Conservation (phyloP, 352 stramenopile genomes). For the Phytophthora megakarya region DNA sequence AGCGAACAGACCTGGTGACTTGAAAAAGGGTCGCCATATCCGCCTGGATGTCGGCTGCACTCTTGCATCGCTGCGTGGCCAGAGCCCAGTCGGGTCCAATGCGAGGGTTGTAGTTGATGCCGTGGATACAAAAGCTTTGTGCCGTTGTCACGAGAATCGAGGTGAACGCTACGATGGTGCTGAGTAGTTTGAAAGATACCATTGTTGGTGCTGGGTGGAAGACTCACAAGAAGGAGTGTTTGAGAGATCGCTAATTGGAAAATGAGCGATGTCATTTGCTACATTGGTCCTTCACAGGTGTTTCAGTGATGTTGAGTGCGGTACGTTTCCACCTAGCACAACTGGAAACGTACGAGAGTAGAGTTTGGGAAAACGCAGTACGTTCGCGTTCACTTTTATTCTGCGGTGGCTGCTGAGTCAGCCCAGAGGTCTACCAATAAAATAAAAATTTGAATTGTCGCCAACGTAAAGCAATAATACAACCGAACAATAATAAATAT, state of each 20-base stretch:
- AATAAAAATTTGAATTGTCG: too few relatives aligned
- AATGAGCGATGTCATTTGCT: constrained; percentile 16
- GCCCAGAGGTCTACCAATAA: too few relatives aligned
- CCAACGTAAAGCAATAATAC: too few relatives aligned
- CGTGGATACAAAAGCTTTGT: constrained; percentile 48
- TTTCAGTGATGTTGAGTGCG: too few relatives aligned
- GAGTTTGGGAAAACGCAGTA: constrained; percentile 3
- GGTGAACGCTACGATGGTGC: constrained; percentile 5
- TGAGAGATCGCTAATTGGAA: constrained; percentile 21
- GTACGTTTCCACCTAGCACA: constrained; percentile 11
- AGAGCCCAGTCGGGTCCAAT: constrained; percentile 55
- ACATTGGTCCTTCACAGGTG: background rate
- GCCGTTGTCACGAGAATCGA: constrained; percentile 8
- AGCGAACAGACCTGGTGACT: constrained; percentile 50
- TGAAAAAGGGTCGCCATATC: constrained; percentile 51
- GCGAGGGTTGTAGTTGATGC: constrained; percentile 78
- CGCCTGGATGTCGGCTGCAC: constrained; percentile 34
- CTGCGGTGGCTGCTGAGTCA: too few relatives aligned
- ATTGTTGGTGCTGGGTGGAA: constrained; percentile 17
- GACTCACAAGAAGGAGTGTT: constrained; percentile 23
- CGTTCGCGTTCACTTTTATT: too few relatives aligned
- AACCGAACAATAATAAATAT: too few relatives aligned
- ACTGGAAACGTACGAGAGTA: constrained; percentile 17
- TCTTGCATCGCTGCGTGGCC: constrained; percentile 53
- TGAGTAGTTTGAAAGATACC: constrained; percentile 33